Base-by-base conservation (phyloP, 148 eudicot genomes). In the Fagopyrum esculentum region DNA sequence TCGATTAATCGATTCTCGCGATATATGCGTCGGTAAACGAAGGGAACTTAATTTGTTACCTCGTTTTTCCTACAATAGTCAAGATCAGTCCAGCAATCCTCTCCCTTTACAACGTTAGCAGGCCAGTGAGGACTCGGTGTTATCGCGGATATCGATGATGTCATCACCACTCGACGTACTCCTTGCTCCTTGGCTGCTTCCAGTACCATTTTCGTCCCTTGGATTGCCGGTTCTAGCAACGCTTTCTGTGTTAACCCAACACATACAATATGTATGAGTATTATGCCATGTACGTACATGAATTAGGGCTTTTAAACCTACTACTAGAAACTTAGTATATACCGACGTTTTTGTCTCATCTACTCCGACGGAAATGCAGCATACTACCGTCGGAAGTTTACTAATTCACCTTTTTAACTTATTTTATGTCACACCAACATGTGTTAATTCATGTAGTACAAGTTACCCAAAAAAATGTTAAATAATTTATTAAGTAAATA, bases 81-180 rank as follows among this genome's bases (percentile, higher is more conserved):
- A 3, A 73, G 79, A 80, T 94, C 97, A 46, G 97, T 60, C 98
- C 98, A 94, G 80, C 98, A 94, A 45, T 89, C 87, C 76, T 94
- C 98, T 6, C 75, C 81, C 84, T 84, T 85, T n/a, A 83, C 81
- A 35, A 73, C 78, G 75, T 90, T 87, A 48, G 89, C 80, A 3
- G 93, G 97, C 98, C 97, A 92, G 19, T 78, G 66, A 30, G 86
- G 91, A 81, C 90, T 94, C 3, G 97, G 98, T 1, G 66, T 71
- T 54, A 95, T 90, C 0, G 98, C 89, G 1, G 96, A 86, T 29
- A 83, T 3, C 1, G 98, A 95, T 1, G 98, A 95, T 0, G 98
- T 95, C 43, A 92, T 83, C 68, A 95, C 97, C 76, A 92, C 93
- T 3, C 97, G 97, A 85, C 81, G 72, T 7, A 95, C 91, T 2